These are phyloP conservation scores for Pluteus cervinus DNA, from an alignment of 768 basidiomycete genomes.

Conservation along the genomic window DNA sequence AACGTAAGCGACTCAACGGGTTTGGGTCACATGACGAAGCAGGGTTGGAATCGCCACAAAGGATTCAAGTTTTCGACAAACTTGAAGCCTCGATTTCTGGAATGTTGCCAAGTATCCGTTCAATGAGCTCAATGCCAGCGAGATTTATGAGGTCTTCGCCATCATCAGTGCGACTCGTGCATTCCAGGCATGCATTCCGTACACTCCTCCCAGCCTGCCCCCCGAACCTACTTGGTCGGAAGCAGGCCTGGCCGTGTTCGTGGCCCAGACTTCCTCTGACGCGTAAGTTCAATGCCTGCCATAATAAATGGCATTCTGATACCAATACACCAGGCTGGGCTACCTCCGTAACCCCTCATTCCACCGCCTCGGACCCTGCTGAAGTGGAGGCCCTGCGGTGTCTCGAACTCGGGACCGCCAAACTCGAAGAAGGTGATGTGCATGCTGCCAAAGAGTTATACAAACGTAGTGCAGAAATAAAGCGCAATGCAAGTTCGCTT, in stretches of 20 bases:
- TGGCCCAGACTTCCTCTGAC: too few species aligned
- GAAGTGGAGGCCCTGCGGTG: slow-evolving; percentile 74
- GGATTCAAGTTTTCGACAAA: slow-evolving; percentile 20
- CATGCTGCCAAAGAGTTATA: slow-evolving; percentile 73
- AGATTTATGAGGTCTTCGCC: too few species aligned
- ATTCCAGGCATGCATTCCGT: too few species aligned
- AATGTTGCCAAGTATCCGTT: too few species aligned
- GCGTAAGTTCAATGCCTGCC: slow-evolving; percentile 26
- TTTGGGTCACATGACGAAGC: slow-evolving; percentile 8
- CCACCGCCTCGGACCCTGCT: slow-evolving; percentile 77
- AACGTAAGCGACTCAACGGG: slow-evolving; percentile 1
- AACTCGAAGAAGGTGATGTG: slow-evolving; percentile 83
- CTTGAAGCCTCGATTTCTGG: too few species aligned
- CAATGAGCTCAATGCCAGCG: too few species aligned
- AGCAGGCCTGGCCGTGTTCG: too few species aligned
- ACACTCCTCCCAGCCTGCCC: too few species aligned
- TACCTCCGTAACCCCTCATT: slow-evolving; percentile 74
- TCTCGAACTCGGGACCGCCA: slow-evolving; percentile 77
- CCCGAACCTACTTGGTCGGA: too few species aligned
- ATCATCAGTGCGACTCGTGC: too few species aligned
- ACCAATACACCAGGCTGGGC: slow-evolving; percentile 56
- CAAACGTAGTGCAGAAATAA: slow-evolving; percentile 73
- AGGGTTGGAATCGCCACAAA: slow-evolving; percentile 14
- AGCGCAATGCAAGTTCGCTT: slow-evolving; percentile 71
- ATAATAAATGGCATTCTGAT: too few species aligned